Base-by-base conservation (phyloP, 345 rosid genomes). In the Turnera subulata region DNA sequence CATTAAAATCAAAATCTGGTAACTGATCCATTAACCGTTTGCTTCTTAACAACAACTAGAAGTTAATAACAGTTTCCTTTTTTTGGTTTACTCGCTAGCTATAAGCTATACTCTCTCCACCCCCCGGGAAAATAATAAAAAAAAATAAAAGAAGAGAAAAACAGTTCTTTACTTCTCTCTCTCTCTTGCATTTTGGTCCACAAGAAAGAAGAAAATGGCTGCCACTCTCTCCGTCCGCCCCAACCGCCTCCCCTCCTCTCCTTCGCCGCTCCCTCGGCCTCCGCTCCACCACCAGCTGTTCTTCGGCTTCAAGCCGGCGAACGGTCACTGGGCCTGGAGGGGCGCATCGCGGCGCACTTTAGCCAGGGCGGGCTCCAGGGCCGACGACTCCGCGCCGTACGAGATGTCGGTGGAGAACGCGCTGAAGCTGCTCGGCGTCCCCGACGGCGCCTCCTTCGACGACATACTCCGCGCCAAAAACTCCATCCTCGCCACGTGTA, bases 321-420 rank as follows among this genome's bases (percentile, higher is more conserved):
- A 72, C 46, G 78, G 70, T 5, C 13, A 8, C 26, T 52, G 84
- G 70, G 89, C 2, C 21, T 65, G 2, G 44, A 50, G 54, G 67
- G 18, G 11, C 21, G 20, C 73, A 9, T 38, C 66, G 47, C 82
- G 80, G 50, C 84, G 86, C 43, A 48, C 53, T 18, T 58, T 65
- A 55, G 69, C 67, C 23, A 67, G 68, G 61, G 88, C 96, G 11
- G 82, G 91, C 50, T 84, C 88, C 22, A 74, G 88, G 38, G 91
- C 97, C 16, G 97, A 89, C 38, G 99, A 93, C 70, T 85, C 99
- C 2, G 83, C 79, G 11, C 89, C 95, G 37, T 89, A 68, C 62
- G 96, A 85, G 77, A 93, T 89, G 99, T 93, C 99, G 22, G 83
- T 89, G 46, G 99, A 93, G 78, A 84, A 66, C 77, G 97, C 99